Base-by-base conservation (phyloP, 2,329 filamentous ascomycete genomes). In the Verticillium nubilum region DNA sequence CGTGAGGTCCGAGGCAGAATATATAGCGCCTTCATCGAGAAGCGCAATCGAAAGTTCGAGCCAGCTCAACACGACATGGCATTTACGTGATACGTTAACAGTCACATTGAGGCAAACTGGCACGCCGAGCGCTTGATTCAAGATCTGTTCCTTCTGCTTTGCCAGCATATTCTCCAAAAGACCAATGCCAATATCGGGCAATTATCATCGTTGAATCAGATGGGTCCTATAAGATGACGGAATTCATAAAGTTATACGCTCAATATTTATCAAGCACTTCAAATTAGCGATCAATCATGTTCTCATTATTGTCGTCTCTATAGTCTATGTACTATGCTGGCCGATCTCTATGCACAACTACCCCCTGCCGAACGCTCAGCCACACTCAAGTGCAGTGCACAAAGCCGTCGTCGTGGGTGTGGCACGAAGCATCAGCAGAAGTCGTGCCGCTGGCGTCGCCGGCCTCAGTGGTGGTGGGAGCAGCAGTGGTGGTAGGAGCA, bases 401-500 rank as follows among this genome's bases (percentile, higher is more conserved):
- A 71, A 6, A 79, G 75, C 54, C 75, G 72, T n/a, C 77, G 13
- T 67, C 72, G 57, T 74, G 80, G n/a, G 73, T 75, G 17, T 70
- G 72, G 33, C 71, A 69, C 28, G 72, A 86, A 10, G 87, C 64
- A 82, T 86, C 59, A 76, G 78, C 17, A 72, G 86, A 5, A 78
- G 86, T 64, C 78, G 86, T 85, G 85, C 66, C 80, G 85, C 63
- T 80, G 75, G n/a, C 70, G 75, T 23, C 69, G 67, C 13, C 67
- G 80, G 19, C 67, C 67, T 31, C 84, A 86, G 65, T 69, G 86
- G 29, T 54, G 31, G 19, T 37, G 31, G 52, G 13, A 12, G 58
- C 57, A 25, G 29, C 29, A 13, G 29, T 5, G 60, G 27, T 5
- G 57, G 52, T 2, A n/a, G n/a, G n/a, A n/a, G n/a, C n/a, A n/a